A percentile compares a stretch with the other conserved stretches of the same genome.
phyloP scores from a whole-genome alignment of 2,329 filamentous ascomycete genomes.

The Scedosporium apiospermum region DNA sequence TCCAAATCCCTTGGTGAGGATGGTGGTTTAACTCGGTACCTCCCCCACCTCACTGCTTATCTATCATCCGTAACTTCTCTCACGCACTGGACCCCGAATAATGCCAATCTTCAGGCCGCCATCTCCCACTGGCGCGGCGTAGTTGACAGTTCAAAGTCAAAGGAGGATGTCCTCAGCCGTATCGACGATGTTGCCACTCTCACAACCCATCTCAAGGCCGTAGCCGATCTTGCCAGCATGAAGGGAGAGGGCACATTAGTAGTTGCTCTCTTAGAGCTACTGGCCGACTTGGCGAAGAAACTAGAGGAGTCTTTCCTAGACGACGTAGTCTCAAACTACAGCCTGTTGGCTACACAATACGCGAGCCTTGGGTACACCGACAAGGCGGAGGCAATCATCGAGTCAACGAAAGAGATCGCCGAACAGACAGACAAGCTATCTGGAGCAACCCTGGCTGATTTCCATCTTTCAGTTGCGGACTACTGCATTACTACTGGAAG shows the following conservation, averaged over 20 bases:
- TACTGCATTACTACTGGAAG: constrained; percentile 61
- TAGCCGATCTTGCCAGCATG: constrained; percentile 41
- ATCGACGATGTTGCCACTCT: constrained; percentile 42
- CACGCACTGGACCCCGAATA: constrained; percentile 19
- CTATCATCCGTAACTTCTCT: constrained; percentile 35
- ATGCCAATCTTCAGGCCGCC: constrained; percentile 23
- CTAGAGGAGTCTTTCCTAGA: constrained; percentile 14
- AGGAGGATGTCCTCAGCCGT: constrained; percentile 28
- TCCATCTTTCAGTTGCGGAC: constrained; percentile 63
- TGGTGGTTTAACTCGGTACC: constrained; percentile 28
- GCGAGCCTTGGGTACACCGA: constrained; percentile 40
- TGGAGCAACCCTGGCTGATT: constrained; percentile 34
- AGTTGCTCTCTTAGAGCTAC: constrained; percentile 36
- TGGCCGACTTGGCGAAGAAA: constrained; percentile 30
- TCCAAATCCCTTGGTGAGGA: constrained; percentile 34
- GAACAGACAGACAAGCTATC: constrained; percentile 26
- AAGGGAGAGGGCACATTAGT: constrained; percentile 38
- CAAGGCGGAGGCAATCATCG: constrained; percentile 44
- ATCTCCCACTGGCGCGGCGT: constrained; percentile 36
- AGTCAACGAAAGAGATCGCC: constrained; percentile 42
- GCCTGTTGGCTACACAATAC: constrained; percentile 42
- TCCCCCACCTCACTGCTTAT: constrained; percentile 39
- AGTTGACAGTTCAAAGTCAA: constrained; percentile 26
- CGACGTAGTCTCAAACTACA: constrained; percentile 34
- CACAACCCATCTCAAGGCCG: constrained; percentile 38